Percentiles rank a stretch among this genome's conserved stretches.
These are phyloP conservation scores for Magnusiomyces ingens DNA, from an alignment of 1,139 yeast species.

Conservation along the genomic window DNA sequence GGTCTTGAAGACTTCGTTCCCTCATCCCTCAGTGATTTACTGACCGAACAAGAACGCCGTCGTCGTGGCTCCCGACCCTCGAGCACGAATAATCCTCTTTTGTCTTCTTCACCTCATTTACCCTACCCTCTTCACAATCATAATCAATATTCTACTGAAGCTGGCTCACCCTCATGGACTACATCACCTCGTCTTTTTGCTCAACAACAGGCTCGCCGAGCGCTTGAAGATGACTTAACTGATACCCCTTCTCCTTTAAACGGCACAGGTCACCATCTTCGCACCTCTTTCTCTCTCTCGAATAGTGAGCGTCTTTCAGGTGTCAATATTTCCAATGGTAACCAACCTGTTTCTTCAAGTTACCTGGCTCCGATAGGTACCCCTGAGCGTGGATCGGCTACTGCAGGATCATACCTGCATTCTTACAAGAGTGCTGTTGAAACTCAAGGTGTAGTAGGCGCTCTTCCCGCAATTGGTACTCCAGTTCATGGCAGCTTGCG, in stretches of 20 bases:
- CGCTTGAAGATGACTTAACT: slow-evolving; percentile 6
- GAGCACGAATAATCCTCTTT: slow-evolving; percentile 9
- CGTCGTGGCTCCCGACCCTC: slow-evolving; percentile 56
- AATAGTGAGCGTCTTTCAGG: background rate
- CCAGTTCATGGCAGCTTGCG: background rate
- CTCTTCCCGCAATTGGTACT: background rate
- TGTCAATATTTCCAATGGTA: background rate
- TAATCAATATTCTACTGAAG: background rate
- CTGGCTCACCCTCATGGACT: slow-evolving; percentile 7
- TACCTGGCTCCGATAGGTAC: slow-evolving; percentile 16
- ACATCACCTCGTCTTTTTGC: slow-evolving; percentile 13
- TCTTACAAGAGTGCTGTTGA: background rate
- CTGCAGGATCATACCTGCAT: background rate
- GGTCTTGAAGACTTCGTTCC: slow-evolving; percentile 67
- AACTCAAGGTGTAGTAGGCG: background rate
- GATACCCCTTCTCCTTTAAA: slow-evolving; percentile 7
- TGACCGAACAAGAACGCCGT: slow-evolving; percentile 71
- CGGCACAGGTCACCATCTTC: slow-evolving; percentile 9
- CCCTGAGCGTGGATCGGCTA: slow-evolving; percentile 10
- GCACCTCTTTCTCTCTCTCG: slow-evolving; percentile 9
- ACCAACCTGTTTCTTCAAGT: background rate
- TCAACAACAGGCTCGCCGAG: slow-evolving; percentile 2
- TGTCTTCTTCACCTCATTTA: background rate
- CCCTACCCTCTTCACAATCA: background rate
- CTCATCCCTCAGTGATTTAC: slow-evolving; percentile 58